A percentile compares a stretch with the other conserved stretches of the same genome.
phyloP scores from a whole-genome alignment of 108 stramenopile genomes.

The Schizochytrium sp. region DNA sequence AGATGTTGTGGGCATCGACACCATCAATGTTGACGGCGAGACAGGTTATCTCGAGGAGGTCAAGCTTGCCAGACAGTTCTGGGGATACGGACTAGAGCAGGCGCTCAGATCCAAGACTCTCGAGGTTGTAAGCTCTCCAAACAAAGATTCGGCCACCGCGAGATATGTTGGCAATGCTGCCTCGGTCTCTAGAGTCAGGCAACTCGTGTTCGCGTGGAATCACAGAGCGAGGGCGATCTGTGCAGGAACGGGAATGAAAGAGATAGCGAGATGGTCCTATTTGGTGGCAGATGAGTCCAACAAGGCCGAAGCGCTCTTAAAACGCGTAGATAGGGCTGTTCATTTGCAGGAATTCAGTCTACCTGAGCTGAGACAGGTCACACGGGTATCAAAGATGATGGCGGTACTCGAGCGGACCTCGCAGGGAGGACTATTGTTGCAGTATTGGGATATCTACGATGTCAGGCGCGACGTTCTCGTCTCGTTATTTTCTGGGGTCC shows the following conservation, averaged over 20 bases:
- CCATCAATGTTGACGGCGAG: conserved; percentile 9
- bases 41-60: conserved; percentile 53
- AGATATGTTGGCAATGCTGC: not conserved
- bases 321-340: not conserved
- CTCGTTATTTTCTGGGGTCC: conserved; percentile 42
- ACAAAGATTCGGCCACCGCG: not conserved
- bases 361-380: not conserved
- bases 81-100: conserved; percentile 33
- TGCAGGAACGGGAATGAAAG: conserved; percentile 4
- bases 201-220: conserved; percentile 54
- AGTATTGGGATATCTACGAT: conserved; percentile 60
- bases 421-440: conserved; percentile 6
- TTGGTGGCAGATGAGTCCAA: conserved; percentile 1
- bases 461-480: conserved; percentile 12
- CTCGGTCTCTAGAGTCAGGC: conserved; percentile 18
- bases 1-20: conserved; percentile 58
- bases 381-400: not conserved
- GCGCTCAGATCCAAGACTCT: not conserved
- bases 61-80: conserved; percentile 33
- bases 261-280: conserved; percentile 36
- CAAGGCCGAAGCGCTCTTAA: not conserved
- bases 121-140: not conserved
- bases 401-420: not conserved
- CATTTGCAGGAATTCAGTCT: not conserved
- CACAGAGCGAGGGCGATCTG: not conserved